A percentile compares a stretch with the other conserved stretches of the same genome.
phyloP scores from a whole-genome alignment of 2,329 filamentous ascomycete genomes.

The Botrytis cinerea region DNA sequence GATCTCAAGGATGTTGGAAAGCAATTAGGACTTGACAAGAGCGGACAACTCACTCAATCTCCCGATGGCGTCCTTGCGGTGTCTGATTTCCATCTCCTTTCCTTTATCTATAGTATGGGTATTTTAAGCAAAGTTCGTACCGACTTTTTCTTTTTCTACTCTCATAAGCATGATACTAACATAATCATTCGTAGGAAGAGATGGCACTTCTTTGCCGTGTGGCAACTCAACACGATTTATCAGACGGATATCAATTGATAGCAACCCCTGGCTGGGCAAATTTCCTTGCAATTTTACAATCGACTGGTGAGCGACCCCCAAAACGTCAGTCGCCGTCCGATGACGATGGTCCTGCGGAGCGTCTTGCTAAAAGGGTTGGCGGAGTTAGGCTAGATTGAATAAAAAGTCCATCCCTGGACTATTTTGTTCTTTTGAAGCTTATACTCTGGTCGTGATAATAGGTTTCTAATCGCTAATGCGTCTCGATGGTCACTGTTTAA shows the following conservation, averaged over 20 bases:
- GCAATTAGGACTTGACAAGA: slow-evolving; percentile 61
- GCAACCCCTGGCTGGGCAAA: slow-evolving; percentile 93
- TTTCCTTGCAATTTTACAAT: slow-evolving; percentile 87
- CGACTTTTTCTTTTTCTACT: slow-evolving; percentile 29
- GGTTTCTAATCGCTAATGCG: neutral
- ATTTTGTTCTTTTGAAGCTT: slow-evolving; percentile 14
- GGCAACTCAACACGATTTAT: slow-evolving; percentile 76
- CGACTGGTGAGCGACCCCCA: slow-evolving; percentile 93
- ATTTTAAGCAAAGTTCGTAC: slow-evolving; percentile 77
- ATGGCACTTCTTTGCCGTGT: slow-evolving; percentile 82
- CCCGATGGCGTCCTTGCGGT: slow-evolving; percentile 66
- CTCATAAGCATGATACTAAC: slow-evolving; percentile 14
- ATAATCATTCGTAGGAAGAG: slow-evolving; percentile 68
- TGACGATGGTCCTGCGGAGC: slow-evolving; percentile 41
- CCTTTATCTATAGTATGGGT: slow-evolving; percentile 77
- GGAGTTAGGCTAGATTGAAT: slow-evolving; percentile 54
- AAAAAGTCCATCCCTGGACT: neutral
- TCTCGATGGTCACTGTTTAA: neutral
- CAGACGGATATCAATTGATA: slow-evolving; percentile 79
- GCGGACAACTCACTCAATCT: slow-evolving; percentile 58
- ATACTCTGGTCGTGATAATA: slow-evolving; percentile 15
- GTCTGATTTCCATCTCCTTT: slow-evolving; percentile 94
- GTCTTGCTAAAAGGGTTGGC: slow-evolving; percentile 66
- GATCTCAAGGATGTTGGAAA: slow-evolving; percentile 70
- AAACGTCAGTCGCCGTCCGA: slow-evolving; percentile 60